A percentile compares a stretch with the other conserved stretches of the same genome.
These are phyloP conservation scores for Jasminum sambac DNA, from an alignment of 257 asterid species.

Conservation along the genomic window DNA sequence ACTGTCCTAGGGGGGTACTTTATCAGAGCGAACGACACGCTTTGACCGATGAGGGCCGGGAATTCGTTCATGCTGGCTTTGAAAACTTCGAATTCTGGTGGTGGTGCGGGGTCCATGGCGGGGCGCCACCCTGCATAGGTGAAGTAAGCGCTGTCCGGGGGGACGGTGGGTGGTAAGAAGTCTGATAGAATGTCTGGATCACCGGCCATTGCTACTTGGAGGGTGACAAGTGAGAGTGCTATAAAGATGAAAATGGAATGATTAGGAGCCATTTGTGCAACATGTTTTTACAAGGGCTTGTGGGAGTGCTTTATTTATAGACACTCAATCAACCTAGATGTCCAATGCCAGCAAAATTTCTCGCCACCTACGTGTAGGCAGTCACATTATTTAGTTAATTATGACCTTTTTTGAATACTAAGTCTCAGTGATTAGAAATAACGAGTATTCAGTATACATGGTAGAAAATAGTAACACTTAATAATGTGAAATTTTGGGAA, in stretches of 20 bases:
- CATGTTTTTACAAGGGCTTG: not conserved
- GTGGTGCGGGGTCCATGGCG: constrained; percentile 17
- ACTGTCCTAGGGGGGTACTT: constrained; percentile 35
- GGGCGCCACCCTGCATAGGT: constrained; percentile 46
- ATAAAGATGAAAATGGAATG: not conserved
- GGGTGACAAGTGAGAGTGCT: not conserved
- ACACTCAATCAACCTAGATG: not conserved
- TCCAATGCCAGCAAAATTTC: no score
- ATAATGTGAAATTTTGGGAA: not conserved
- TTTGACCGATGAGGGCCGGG: constrained; percentile 47
- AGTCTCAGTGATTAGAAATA: no score
- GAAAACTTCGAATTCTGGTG: constrained; percentile 16
- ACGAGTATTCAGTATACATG: no score
- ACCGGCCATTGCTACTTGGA: constrained; percentile 17
- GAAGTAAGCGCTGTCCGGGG: constrained; percentile 11
- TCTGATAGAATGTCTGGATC: constrained; percentile 48
- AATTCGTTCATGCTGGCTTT: constrained; percentile 40
- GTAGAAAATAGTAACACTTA: not conserved
- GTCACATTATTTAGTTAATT: no score
- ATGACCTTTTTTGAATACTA: no score
- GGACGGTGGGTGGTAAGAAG: constrained; percentile 22
- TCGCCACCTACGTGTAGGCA: no score
- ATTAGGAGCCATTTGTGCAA: not conserved
- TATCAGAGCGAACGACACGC: constrained; percentile 36
- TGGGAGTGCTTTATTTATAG: not conserved